Evolutionary conservation across 371 early-diverging fungal species (phyloP).

Genomic region (Blastocladiella emersonii): DNA sequence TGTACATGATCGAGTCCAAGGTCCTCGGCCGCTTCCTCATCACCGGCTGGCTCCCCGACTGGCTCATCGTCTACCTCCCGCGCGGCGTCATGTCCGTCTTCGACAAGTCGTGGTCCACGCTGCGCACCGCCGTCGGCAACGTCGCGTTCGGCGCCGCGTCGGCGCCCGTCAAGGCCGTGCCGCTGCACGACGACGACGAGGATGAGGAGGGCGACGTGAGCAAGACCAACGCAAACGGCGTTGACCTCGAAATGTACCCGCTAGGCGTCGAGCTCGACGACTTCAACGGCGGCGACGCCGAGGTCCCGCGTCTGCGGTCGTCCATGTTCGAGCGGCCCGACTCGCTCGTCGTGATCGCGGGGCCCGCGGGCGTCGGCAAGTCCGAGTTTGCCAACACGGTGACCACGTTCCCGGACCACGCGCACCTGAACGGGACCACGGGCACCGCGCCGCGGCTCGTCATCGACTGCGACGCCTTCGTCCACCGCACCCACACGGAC

Average conservation of each 20-base stretch:
- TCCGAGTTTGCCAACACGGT: constrained; percentile 30
- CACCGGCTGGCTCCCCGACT: not conserved
- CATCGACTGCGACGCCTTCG: constrained; percentile 65
- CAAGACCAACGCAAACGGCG: constrained; percentile 40
- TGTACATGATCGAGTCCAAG: constrained; percentile 69
- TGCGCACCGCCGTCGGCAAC: too few relatives aligned
- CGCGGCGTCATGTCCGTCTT: not conserved
- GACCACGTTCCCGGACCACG: constrained; percentile 2
- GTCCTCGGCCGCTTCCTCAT: constrained; percentile 50
- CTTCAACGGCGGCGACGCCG: not conserved
- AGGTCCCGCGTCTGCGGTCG: constrained; percentile 11
- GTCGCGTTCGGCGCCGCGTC: not conserved
- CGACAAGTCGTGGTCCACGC: not conserved
- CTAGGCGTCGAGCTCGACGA: not conserved
- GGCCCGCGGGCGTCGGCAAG: constrained; percentile 44
- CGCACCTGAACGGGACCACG: too few relatives aligned
- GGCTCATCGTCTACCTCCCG: not conserved
- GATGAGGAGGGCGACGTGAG: too few relatives aligned
- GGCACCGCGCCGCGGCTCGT: constrained; percentile 22
- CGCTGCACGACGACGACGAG: too few relatives aligned
- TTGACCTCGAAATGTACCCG: constrained; percentile 28
- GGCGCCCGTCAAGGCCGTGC: not conserved
- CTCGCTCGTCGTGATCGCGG: constrained; percentile 34
- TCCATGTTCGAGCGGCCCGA: constrained; percentile 27
- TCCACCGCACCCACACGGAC: constrained; percentile 48